Evolutionary conservation across 1,284 basidiomycete species (phyloP).

Genomic region (Ganoderma multipileum): DNA sequence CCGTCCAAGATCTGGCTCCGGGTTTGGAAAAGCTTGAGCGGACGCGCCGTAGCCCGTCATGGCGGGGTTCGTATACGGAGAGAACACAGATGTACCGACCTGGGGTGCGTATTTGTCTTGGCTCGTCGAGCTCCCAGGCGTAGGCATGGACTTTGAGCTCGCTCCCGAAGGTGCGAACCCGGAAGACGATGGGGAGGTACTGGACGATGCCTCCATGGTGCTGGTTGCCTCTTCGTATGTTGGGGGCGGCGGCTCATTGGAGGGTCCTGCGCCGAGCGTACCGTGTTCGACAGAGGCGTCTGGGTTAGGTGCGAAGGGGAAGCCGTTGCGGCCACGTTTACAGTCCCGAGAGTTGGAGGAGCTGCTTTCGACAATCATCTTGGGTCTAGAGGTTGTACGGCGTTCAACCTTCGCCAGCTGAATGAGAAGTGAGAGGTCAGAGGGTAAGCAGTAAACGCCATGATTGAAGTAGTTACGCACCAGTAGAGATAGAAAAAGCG

Average conservation of each 20-base stretch:
- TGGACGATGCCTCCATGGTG: neutral
- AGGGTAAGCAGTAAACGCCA: neutral
- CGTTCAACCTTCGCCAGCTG: neutral
- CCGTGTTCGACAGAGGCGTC: neutral
- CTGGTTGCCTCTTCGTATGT: conserved; percentile 6
- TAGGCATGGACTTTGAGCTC: neutral
- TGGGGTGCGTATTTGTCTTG: neutral
- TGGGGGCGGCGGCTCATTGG: neutral
- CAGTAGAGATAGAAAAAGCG: too few species aligned
- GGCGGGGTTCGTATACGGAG: neutral
- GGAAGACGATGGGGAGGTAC: neutral
- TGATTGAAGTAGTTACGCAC: neutral
- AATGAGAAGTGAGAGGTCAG: neutral
- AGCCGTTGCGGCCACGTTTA: neutral
- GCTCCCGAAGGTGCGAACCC: neutral
- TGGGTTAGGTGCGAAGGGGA: neutral
- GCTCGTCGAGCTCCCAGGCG: neutral
- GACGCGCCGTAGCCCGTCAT: neutral
- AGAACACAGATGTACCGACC: neutral
- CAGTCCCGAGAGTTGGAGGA: neutral
- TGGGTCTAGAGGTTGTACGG: neutral
- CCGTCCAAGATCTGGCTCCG: neutral
- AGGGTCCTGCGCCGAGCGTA: neutral
- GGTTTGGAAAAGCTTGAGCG: neutral
- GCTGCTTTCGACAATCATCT: neutral